Base-by-base conservation (phyloP, 352 stramenopile species). In the Globisporangium middletonii region DNA sequence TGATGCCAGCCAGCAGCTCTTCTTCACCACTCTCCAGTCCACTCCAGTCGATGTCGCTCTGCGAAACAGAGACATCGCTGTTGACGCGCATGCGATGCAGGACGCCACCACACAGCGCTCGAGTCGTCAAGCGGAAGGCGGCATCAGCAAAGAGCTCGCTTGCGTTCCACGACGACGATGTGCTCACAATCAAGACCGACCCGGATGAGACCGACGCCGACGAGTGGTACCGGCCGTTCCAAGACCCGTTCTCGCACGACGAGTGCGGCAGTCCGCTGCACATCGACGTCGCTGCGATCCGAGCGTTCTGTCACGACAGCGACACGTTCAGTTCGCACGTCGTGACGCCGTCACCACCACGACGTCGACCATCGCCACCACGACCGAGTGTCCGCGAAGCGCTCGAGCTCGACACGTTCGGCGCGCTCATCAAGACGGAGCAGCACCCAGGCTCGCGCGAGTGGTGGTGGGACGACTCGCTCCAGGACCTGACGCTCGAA, bases 401-500 rank as follows among this genome's bases (percentile, higher is more conserved):
- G 16, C 27, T 60, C 50, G 6, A 35, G 1, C 9, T 50, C 12
- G 52, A 56, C 26, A 44, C n/a, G 7, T 51, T 55, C 19, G 53
- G 9, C 12, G 27, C 59, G 41, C 42, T 59, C 51, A 50, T 64
- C 23, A 46, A 45, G 18, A 28, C 53, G 59, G 48, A 59, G 69
- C 3, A 59, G 69, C 3, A 59, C 55, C 23, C 65, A 27, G 11
- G 42, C 46, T 33, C 50, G 42, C 38, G 60, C 64, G 54, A 67
- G 49, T 43, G 75, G 76, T 43, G 75, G 76, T 84, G 66, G 68
- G 63, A 81, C 41, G 76, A 73, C 1, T 79, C 75, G 3, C 53
- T 87, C 5, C 70, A 73, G 23, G 63, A 80, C 49, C 47, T 84
- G 45, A 33, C 69, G 12, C 53, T 79, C 30, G 62, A 67, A 41